Evolutionary conservation across 805 yeast genomes (phyloP).

Genomic region (Metschnikowia borealis): DNA sequence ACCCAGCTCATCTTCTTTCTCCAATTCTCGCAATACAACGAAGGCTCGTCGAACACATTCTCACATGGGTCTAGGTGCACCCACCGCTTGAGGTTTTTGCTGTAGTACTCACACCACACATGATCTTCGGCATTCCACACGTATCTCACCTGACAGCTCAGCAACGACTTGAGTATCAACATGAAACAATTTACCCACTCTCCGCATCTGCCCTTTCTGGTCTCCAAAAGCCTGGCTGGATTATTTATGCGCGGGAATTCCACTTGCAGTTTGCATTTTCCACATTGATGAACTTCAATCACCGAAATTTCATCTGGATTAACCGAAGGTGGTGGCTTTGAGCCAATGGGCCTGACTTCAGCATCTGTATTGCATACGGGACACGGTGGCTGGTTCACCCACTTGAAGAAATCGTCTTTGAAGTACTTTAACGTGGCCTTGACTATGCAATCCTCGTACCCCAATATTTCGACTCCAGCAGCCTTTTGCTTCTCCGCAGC

Average conservation of each 20-base stretch:
- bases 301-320: slow-evolving; percentile 45
- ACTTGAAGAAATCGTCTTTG: slow-evolving; percentile 72
- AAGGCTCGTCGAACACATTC: slow-evolving; percentile 77
- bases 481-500: neutral
- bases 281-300: slow-evolving; percentile 65
- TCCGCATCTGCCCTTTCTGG: slow-evolving; percentile 82
- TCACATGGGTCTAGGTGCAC: slow-evolving; percentile 89
- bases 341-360: slow-evolving; percentile 37
- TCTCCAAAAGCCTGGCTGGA: slow-evolving; percentile 55
- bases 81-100: slow-evolving; percentile 62
- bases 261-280: slow-evolving; percentile 40
- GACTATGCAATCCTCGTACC: slow-evolving; percentile 36
- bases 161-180: slow-evolving; percentile 60
- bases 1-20: slow-evolving; percentile 90
- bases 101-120: slow-evolving; percentile 92
- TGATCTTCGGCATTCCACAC: slow-evolving; percentile 92
- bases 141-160: slow-evolving; percentile 47
- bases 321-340: slow-evolving; percentile 33
- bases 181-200: slow-evolving; percentile 91
- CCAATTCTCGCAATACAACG: slow-evolving; percentile 79
- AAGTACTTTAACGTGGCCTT: slow-evolving; percentile 41
- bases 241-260: slow-evolving; percentile 78
- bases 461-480: slow-evolving; percentile 8
- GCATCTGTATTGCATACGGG: slow-evolving; percentile 43
- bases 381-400: slow-evolving; percentile 77